phyloP scores from a whole-genome alignment of 768 basidiomycete genomes.

The Boletus sensibilis region DNA sequence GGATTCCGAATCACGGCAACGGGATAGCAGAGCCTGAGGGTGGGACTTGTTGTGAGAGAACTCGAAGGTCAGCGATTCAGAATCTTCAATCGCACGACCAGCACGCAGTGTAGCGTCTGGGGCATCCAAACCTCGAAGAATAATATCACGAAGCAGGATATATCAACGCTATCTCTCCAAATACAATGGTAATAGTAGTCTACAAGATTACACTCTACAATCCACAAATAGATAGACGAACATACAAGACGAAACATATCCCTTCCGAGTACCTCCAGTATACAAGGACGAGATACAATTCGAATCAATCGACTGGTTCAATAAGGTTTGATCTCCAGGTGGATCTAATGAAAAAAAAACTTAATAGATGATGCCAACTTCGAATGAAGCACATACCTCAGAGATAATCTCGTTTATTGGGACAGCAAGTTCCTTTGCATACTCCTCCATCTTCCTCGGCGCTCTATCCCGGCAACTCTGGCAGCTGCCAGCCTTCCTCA shows the following conservation, averaged over 20 bases:
- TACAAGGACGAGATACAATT: conserved; percentile 5
- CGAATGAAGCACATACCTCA: conserved; percentile 20
- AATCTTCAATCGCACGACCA: not conserved
- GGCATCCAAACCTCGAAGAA: not conserved
- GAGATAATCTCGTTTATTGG: conserved; percentile 31
- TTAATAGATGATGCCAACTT: not conserved
- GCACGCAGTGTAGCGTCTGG: not conserved
- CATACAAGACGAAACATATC: conserved; percentile 7
- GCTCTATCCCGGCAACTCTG: conserved; percentile 29
- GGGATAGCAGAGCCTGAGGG: not conserved
- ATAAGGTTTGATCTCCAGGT: conserved; percentile 30
- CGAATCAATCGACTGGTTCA: conserved; percentile 18
- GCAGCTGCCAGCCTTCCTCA: conserved; percentile 32
- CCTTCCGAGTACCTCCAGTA: not conserved
- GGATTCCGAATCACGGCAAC: not conserved
- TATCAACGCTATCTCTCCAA: not conserved
- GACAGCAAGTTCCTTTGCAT: conserved; percentile 27
- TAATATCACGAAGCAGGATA: not conserved
- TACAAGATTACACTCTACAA: not conserved
- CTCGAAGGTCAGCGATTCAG: not conserved
- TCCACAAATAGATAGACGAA: not conserved
- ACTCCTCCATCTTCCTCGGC: conserved; percentile 31
- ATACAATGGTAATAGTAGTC: not conserved
- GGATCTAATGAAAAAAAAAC: conserved; percentile 17
- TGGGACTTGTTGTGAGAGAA: not conserved